These are phyloP conservation scores for Allantophomopsis lycopodina DNA, from an alignment of 2,329 filamentous ascomycete species.

Conservation along the genomic window DNA sequence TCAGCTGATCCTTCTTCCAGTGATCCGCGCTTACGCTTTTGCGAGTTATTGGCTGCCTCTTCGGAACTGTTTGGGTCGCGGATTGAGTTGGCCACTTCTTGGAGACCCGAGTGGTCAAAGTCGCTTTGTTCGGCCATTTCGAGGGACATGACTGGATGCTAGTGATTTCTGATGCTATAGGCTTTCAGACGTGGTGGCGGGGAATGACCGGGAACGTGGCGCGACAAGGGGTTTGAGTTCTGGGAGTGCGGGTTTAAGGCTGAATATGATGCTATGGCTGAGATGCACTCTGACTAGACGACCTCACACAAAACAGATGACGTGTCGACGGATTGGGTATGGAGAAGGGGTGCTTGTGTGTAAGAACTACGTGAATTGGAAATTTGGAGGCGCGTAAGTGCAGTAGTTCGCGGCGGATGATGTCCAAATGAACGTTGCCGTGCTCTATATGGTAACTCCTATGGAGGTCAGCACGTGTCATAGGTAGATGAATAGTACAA, in stretches of 20 bases:
- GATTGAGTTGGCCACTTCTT: slow-evolving; percentile 21
- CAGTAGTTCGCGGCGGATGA: slow-evolving; percentile 14
- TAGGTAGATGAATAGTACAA: slow-evolving; percentile 10
- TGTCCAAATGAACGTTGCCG: slow-evolving; percentile 17
- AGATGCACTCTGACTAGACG: too few relatives aligned
- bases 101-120: slow-evolving; percentile 19
- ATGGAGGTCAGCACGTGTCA: slow-evolving; percentile 20
- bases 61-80: slow-evolving; percentile 12
- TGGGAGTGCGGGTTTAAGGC: slow-evolving; percentile 15
- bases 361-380: slow-evolving; percentile 10
- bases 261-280: slow-evolving; percentile 4
- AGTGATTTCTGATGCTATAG: not conserved
- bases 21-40: slow-evolving; percentile 21
- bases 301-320: slow-evolving; percentile 8
- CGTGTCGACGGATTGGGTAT: slow-evolving; percentile 18
- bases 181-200: too few relatives aligned
- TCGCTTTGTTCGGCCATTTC: slow-evolving; percentile 19
- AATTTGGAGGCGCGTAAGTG: slow-evolving; percentile 18
- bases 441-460: slow-evolving; percentile 15
- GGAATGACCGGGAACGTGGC: too few relatives aligned
- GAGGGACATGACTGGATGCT: slow-evolving; percentile 4
- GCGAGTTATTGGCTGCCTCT: slow-evolving; percentile 8
- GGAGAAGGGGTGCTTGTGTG: slow-evolving; percentile 12
- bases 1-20: slow-evolving; percentile 16
- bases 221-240: too few relatives aligned